Evolutionary conservation across 768 basidiomycete genomes (phyloP), one percentile per base, ranked within the genome.

Genomic region (Cyclocybe cylindracea): DNA sequence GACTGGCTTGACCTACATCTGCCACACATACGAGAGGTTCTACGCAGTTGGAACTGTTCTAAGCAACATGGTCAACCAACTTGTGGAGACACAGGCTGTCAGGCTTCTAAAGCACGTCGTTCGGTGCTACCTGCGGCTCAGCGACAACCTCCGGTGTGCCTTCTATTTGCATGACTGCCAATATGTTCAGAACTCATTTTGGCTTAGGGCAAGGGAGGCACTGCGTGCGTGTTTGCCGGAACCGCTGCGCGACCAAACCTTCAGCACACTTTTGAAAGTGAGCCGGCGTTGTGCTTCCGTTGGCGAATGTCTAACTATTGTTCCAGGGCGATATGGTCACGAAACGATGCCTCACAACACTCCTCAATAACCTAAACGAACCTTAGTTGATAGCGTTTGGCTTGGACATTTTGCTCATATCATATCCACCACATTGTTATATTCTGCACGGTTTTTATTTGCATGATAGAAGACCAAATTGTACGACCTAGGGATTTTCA

Each of bases 11-110:
- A 95, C 94, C 11, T 99, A 99, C 70, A 99, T 98, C 64, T 98
- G 97, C 63, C 97, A 99, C 71, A 99, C 97, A n/a, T 99, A 99
- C 66, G 97, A 99, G 68, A 83, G 97, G 46, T 99, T 99, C 75
- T 98, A 98, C 68, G 97, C 97, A 10, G 97, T 99, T 48, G 97
- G 96, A 13, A 97, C 96, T 7, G 97, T 99, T 11, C 79, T 99
- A 53, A 92, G 91, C 76, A 98, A 97, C 70, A 99, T 99, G 97
- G 97, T 98, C 58, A 90, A 89, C 64, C 94, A 98, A 66, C 80
- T 99, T 44, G 95, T 98, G 48, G 96, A 99, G 71, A 97, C 91
- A 2, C 97, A 98, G 70, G 97, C 97, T 9, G 96, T 98, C 29
- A 77, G 97, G 61, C 74, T 99, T 43, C 75, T 99, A 60, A 99